Percentiles rank a stretch among this genome's conserved stretches.
phyloP scores from a whole-genome alignment of 768 basidiomycete species.

The Tricholoma matsutake region DNA sequence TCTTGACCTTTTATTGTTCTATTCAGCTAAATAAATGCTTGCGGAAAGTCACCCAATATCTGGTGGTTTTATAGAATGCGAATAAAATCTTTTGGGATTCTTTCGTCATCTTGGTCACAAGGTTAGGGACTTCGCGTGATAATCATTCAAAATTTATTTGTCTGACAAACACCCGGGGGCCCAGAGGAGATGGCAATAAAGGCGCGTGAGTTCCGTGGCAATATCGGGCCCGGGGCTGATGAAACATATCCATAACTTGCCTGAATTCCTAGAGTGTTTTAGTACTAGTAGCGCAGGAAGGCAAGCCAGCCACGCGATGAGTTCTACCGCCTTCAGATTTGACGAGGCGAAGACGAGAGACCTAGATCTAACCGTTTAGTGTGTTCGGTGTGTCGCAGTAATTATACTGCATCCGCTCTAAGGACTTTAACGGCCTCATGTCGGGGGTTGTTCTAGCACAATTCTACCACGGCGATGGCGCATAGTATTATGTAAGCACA shows the following conservation, averaged over 20 bases:
- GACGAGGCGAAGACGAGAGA: neutral
- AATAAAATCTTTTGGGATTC: neutral
- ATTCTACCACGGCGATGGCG: neutral
- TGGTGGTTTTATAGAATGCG: neutral
- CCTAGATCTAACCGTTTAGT: neutral
- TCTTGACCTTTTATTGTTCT: too few relatives aligned
- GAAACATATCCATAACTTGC: neutral
- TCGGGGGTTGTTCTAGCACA: neutral
- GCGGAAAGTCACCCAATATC: too few relatives aligned
- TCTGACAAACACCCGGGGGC: neutral
- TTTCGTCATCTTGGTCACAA: neutral
- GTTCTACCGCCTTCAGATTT: neutral
- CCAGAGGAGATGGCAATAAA: neutral
- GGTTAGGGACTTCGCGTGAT: neutral
- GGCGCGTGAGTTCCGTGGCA: neutral
- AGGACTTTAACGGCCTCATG: neutral
- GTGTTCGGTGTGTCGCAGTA: neutral
- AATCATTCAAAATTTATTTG: neutral
- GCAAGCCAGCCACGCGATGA: neutral
- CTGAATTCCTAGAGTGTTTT: neutral
- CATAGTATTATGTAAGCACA: neutral
- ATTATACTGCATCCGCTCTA: neutral
- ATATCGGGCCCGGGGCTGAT: neutral
- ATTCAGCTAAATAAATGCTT: too few relatives aligned
- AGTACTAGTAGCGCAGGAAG: neutral